Evolutionary conservation across 2,329 filamentous ascomycete genomes (phyloP), one percentile per base, ranked within the genome.

Genomic region (Dothideomycetidae sp.): DNA sequence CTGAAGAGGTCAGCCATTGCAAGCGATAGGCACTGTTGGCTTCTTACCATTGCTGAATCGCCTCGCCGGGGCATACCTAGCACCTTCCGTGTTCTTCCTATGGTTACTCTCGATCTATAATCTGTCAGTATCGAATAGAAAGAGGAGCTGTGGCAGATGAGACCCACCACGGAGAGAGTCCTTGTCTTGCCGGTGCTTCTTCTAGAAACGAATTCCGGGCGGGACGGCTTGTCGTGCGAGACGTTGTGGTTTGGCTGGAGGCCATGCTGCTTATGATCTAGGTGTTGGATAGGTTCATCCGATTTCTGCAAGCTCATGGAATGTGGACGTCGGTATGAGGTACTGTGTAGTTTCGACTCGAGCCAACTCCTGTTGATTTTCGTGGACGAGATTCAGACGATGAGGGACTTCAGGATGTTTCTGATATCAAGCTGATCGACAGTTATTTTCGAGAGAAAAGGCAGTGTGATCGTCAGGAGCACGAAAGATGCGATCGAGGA

Each of bases 251-350:
- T n/a, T n/a, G n/a, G n/a, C n/a, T n/a, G n/a, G n/a, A n/a, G n/a
- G n/a, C n/a, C n/a, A 19, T 32, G 23, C 16, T 23, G 11, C 11
- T 21, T 19, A 18, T 32, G 30, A 4, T 31, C 17, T 33, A 32
- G 36, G 5, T 4, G 14, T 12, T 38, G 29, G 10, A 33, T 9
- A 5, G 16, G 36, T 29, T 16, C 16, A 14, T 32, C 36, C 36
- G 36, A 38, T 38, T 38, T 33, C 36, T 38, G 36, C 36, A 33
- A 32, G 36, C 36, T 38, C 36, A 38, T 38, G 36, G 21, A n/a
- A 26, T 26, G 21, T 7, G n/a, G n/a, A 26, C n/a, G 21, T n/a
- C n/a, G 21, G 21, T 26, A n/a, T 7, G 21, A 7, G n/a, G 21
- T 26, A 26, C 7, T 26, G 21, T 26, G n/a, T 26, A n/a, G n/a